Percentiles rank a stretch among this genome's conserved stretches.
Conservation (phyloP, 805 yeast genomes). For the Saccharomycopsis capsularis region DNA sequence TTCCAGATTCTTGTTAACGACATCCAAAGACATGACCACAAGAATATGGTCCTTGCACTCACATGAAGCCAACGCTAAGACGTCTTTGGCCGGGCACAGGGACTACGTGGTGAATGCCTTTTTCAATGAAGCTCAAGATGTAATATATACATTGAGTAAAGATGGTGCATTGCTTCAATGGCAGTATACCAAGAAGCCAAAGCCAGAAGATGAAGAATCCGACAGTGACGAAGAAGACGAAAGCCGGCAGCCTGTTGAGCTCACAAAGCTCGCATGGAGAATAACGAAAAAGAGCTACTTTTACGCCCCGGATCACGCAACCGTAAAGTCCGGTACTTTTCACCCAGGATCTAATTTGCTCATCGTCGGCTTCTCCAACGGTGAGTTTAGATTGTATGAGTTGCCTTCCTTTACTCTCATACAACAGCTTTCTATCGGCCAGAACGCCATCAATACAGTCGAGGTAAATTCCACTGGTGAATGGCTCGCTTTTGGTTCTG, state of each 20-base stretch:
- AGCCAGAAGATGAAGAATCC: conserved; percentile 39
- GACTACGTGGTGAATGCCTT: conserved; percentile 85
- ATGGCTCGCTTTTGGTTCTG: conserved; percentile 94
- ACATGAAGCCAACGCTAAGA: conserved; percentile 63
- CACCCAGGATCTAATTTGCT: conserved; percentile 64
- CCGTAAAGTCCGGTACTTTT: conserved; percentile 76
- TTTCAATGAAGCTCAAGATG: conserved; percentile 81
- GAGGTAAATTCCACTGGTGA: conserved; percentile 79
- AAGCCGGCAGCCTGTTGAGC: conserved; percentile 30
- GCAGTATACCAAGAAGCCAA: conserved; percentile 66
- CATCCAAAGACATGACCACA: conserved; percentile 87
- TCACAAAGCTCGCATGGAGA: conserved; percentile 61
- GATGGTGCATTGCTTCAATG: conserved; percentile 93
- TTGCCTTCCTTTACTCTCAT: conserved; percentile 70
- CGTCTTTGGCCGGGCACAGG: conserved; percentile 86
- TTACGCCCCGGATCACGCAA: conserved; percentile 53
- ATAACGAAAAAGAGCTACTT: conserved; percentile 73
- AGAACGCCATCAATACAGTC: conserved; percentile 78
- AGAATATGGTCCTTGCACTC: conserved; percentile 71
- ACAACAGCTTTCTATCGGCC: conserved; percentile 89
- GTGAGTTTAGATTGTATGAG: conserved; percentile 88
- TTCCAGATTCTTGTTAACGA: conserved; percentile 77
- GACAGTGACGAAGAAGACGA: conserved; percentile 34
- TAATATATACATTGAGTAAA: conserved; percentile 82
- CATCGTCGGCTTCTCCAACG: conserved; percentile 84